These are phyloP conservation scores for Pyronema omphalodes DNA, from an alignment of 495 filamentous ascomycete genomes.

Conservation along the genomic window DNA sequence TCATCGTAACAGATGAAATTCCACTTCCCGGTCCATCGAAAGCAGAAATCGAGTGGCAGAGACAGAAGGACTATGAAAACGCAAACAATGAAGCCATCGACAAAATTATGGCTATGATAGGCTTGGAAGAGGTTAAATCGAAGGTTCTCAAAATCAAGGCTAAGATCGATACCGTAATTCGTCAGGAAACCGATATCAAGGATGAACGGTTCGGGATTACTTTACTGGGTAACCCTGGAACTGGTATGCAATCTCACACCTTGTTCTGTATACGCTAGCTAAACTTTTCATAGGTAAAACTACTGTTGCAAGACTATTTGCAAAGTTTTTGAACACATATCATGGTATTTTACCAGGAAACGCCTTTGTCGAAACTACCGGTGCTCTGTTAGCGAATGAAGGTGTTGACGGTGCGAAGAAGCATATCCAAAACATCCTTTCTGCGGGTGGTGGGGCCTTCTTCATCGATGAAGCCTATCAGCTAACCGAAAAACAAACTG, in stretches of 20 bases:
- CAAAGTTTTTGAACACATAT: slow-evolving; percentile 43
- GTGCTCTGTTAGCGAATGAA: slow-evolving; percentile 42
- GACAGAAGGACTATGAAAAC: slow-evolving; percentile 35
- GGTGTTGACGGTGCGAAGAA: slow-evolving; percentile 41
- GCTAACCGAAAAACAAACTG: slow-evolving; percentile 28
- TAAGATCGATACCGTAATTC: slow-evolving; percentile 41
- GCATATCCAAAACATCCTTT: slow-evolving; percentile 36
- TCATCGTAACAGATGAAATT: not conserved
- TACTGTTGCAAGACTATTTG: slow-evolving; percentile 58
- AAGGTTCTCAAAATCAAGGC: slow-evolving; percentile 47
- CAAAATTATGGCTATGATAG: slow-evolving; percentile 50
- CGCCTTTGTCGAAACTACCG: slow-evolving; percentile 47
- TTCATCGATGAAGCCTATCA: slow-evolving; percentile 71
- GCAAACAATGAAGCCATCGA: slow-evolving; percentile 41
- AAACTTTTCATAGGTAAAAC: slow-evolving; percentile 40
- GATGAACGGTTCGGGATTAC: slow-evolving; percentile 42
- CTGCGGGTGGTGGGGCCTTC: slow-evolving; percentile 47
- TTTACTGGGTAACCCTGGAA: slow-evolving; percentile 64
- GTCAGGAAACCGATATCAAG: slow-evolving; percentile 39
- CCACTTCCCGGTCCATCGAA: slow-evolving; percentile 10
- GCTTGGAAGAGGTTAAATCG: slow-evolving; percentile 51
- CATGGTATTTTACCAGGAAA: slow-evolving; percentile 33
- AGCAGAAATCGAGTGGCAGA: slow-evolving; percentile 39
- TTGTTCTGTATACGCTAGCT: not conserved
- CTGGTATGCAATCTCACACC: slow-evolving; percentile 17